These are phyloP conservation scores for Calonectria henricotiae DNA, from an alignment of 2,329 filamentous ascomycete genomes.

Conservation along the genomic window DNA sequence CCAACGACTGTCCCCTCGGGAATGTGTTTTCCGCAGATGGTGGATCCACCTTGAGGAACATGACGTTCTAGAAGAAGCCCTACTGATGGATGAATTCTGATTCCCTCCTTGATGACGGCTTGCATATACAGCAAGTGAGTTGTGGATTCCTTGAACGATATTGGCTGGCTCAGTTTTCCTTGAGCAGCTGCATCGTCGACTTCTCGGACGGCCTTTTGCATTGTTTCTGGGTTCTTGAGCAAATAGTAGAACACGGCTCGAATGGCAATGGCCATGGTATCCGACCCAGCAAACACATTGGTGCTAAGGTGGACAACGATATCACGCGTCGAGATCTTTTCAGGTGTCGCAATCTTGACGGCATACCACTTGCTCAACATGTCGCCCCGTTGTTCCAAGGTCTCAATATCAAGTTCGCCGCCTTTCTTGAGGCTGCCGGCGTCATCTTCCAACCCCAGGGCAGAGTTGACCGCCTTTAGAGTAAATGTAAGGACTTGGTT, in stretches of 20 bases:
- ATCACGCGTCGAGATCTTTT: constrained; percentile 29
- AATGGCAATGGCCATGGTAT: constrained; percentile 67
- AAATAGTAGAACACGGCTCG: constrained; percentile 58
- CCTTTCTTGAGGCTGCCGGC: constrained; percentile 8
- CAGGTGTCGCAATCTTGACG: constrained; percentile 39
- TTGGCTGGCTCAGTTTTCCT: constrained; percentile 35
- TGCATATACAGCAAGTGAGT: constrained; percentile 67
- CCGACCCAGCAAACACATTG: constrained; percentile 57
- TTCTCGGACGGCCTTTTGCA: constrained; percentile 48
- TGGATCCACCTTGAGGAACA: constrained; percentile 63
- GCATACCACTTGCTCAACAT: constrained; percentile 34
- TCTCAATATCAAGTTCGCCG: constrained; percentile 23
- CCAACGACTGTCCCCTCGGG: constrained; percentile 56
- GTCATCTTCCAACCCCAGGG: constrained; percentile 1
- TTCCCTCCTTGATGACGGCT: constrained; percentile 68
- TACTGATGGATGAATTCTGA: constrained; percentile 66
- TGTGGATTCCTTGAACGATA: constrained; percentile 61
- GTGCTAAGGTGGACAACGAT: constrained; percentile 26
- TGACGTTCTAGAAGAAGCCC: constrained; percentile 66
- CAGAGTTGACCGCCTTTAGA: constrained; percentile 31
- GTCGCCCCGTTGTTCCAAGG: constrained; percentile 25
- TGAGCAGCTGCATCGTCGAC: constrained; percentile 39
- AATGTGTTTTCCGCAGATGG: constrained; percentile 57
- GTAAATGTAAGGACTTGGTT: constrained; percentile 34
- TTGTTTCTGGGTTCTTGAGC: constrained; percentile 39